Base-by-base conservation (phyloP, 352 stramenopile species). In the Halophytophthora polymorphica region DNA sequence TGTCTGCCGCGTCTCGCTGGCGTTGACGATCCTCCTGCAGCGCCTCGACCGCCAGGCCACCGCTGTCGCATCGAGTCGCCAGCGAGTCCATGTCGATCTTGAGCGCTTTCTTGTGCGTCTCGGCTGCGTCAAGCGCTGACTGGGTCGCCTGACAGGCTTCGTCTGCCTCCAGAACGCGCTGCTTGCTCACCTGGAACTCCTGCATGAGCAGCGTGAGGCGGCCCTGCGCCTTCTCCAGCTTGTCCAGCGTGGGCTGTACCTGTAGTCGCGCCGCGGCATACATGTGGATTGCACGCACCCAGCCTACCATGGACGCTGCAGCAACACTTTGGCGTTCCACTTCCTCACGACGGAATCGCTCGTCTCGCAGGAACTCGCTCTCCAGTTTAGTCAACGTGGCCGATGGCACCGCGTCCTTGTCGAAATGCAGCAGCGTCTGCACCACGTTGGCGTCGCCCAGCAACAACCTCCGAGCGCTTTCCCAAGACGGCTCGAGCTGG, bases 241-340 rank as follows among this genome's bases (percentile, higher is more conserved):
- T 86, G 17, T 90, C 66, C 2, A 92, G 56, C 10, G 79, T 89
- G 8, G 82, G 79, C 42, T 82, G 62, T 10, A 92, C 76, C 23
- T 84, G 55, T 0, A 64, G 62, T 8, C 73, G 56, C 5, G 67
- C 66, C 0, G 66, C 61, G 0, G 71, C 73, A 57, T 90, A 92
- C 48, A 85, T 66, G 23, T 83, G 64, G 36, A 92, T 84, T 1
- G 82, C 79, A 31, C 68, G 62, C 18, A 90, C 79, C 79, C 82
- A 92, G 2, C 82, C 59, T 1, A 88, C 77, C 77, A 92, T 92
- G 25, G 76, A 85, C 33, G 79, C 83, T 10, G 82, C 82, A 7
- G 82, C 82, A 0, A 92, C 67, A 23, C 78, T 90, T 40, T 92
- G 82, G 25, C 83, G 83, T 17, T 87, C 82, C 11, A 92, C 79